These are phyloP conservation scores for Limonium bicolor DNA, from an alignment of 148 eudicot species.

Conservation along the genomic window DNA sequence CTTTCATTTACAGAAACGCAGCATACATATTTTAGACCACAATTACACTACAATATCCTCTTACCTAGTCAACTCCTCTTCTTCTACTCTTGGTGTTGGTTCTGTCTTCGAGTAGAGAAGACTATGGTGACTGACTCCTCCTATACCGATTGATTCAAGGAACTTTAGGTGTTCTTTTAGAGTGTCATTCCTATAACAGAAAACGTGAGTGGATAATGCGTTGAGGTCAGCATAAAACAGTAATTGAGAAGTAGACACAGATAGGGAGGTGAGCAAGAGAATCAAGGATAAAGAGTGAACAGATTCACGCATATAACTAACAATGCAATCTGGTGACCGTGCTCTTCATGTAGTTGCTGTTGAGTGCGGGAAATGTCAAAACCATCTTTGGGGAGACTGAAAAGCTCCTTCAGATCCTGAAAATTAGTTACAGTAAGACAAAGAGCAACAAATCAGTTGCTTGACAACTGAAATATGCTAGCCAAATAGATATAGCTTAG, in stretches of 20 bases:
- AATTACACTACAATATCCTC: background rate
- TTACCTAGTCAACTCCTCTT: constrained; percentile 55
- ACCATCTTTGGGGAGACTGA: constrained; percentile 81
- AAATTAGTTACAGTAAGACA: constrained; percentile 5
- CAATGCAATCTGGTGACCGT: constrained; percentile 54
- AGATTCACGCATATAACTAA: constrained; percentile 2
- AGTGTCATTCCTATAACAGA: constrained; percentile 43
- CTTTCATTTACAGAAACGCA: background rate
- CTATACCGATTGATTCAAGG: constrained; percentile 71
- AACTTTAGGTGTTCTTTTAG: constrained; percentile 55
- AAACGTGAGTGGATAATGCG: background rate
- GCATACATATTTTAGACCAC: background rate
- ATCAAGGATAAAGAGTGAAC: background rate
- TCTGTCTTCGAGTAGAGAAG: constrained; percentile 92
- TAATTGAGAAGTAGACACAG: background rate
- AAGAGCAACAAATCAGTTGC: background rate
- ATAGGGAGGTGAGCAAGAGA: background rate
- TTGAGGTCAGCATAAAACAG: background rate
- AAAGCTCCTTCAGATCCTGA: constrained; percentile 85
- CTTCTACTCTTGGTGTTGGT: constrained; percentile 31
- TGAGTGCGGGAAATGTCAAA: constrained; percentile 90
- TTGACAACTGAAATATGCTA: background rate
- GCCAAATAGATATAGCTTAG: background rate
- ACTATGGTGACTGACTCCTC: constrained; percentile 93
- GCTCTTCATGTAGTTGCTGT: constrained; percentile 80